Conservation (phyloP, 1,139 yeast genomes). For the Sugiyamaella paludigena region DNA sequence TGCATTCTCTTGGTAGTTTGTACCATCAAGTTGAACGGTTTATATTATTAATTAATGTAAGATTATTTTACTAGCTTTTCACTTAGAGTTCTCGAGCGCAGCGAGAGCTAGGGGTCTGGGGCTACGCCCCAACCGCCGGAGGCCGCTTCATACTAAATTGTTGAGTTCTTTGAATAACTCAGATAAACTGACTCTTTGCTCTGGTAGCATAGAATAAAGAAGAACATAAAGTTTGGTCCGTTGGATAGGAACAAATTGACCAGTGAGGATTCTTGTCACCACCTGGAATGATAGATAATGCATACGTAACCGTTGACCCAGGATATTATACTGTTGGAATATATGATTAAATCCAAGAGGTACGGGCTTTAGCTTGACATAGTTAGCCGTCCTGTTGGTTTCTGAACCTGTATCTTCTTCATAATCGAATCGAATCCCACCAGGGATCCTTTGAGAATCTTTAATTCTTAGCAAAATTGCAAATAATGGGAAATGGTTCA, state of each 20-base stretch:
- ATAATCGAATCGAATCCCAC: conserved; percentile 60
- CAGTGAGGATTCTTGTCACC: conserved; percentile 42
- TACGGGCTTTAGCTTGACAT: conserved; percentile 41
- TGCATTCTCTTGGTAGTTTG: background rate
- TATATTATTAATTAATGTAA: background rate
- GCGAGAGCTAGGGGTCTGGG: background rate
- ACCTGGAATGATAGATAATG: conserved; percentile 47
- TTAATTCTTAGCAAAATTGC: conserved; percentile 74
- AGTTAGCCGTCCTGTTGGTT: conserved; percentile 12
- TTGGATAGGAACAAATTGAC: conserved; percentile 48
- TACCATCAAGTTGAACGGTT: background rate
- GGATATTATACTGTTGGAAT: conserved; percentile 48
- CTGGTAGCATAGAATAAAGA: conserved; percentile 51
- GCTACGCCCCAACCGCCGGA: background rate
- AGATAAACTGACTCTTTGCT: conserved; percentile 32
- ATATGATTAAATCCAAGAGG: conserved; percentile 47
- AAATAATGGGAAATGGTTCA: conserved; percentile 86
- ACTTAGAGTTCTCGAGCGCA: background rate
- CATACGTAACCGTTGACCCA: conserved; percentile 42
- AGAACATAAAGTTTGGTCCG: conserved; percentile 48
- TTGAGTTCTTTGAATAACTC: conserved; percentile 23
- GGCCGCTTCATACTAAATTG: background rate
- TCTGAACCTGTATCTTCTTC: no score
- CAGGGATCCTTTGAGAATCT: conserved; percentile 85
- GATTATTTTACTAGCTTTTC: no score